A percentile compares a stretch with the other conserved stretches of the same genome.
These are phyloP conservation scores for Firmiana major DNA, from an alignment of 345 rosid species.

Conservation along the genomic window DNA sequence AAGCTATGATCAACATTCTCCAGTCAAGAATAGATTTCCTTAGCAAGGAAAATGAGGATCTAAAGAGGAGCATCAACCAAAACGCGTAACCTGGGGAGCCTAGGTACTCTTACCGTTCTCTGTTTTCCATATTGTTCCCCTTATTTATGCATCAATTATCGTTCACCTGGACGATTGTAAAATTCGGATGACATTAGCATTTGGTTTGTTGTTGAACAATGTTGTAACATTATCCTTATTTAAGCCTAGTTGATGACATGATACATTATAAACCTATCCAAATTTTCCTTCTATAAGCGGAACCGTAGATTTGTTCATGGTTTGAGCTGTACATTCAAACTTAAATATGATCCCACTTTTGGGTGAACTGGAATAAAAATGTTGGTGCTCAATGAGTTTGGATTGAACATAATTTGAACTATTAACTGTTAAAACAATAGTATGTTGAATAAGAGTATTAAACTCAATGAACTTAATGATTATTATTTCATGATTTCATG, in stretches of 20 bases:
- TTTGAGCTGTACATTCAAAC: no score
- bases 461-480: no score
- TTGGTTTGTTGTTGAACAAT: constrained; percentile 10
- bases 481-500: no score
- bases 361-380: no score
- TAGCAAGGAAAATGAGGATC: constrained; percentile 65
- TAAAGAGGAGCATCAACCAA: constrained; percentile 43
- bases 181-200: neutral
- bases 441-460: no score
- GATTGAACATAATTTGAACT: no score
- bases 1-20: constrained; percentile 73
- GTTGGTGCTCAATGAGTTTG: no score
- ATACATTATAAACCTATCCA: no score
- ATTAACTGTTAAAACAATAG: no score
- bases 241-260: neutral
- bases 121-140: neutral
- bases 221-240: constrained; percentile 4
- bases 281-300: no score
- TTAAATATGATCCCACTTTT: no score
- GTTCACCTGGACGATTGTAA: neutral
- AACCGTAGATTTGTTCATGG: no score
- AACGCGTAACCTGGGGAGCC: neutral
- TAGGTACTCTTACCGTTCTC: neutral
- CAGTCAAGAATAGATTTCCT: constrained; percentile 60
- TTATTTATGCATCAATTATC: constrained; percentile 2